Percentiles rank a stretch among this genome's conserved stretches.
These are phyloP conservation scores for Coemansia erecta DNA, from an alignment of 192 early-diverging fungal species.

Conservation along the genomic window DNA sequence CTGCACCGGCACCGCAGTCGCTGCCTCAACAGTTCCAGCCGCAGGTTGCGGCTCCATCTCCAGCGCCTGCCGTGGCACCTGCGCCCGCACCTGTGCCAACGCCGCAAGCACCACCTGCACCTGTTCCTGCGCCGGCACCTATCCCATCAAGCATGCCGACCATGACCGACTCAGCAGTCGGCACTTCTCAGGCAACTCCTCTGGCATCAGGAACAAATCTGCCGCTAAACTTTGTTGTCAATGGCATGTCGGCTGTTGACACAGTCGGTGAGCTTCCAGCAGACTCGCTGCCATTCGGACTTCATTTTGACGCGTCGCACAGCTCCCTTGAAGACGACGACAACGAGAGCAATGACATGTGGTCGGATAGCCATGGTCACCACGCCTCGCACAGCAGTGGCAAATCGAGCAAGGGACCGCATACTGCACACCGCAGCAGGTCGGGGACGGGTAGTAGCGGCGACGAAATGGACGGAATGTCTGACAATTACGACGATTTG, in stretches of 20 bases:
- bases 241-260: conserved; percentile 24
- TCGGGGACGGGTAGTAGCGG: background rate
- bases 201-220: conserved; percentile 4
- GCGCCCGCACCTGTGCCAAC: conserved; percentile 1
- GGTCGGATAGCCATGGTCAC: background rate
- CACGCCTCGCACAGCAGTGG: background rate
- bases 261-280: conserved; percentile 1
- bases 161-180: background rate
- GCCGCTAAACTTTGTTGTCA: conserved; percentile 36
- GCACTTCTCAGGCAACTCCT: background rate
- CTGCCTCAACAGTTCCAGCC: conserved; percentile 11
- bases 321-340: background rate
- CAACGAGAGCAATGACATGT: background rate
- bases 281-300: conserved; percentile 31
- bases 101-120: background rate
- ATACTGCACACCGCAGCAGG: conserved; percentile 2
- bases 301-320: conserved; percentile 31
- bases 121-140: background rate
- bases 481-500: conserved; percentile 16
- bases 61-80: background rate
- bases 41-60: conserved; percentile 10
- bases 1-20: background rate
- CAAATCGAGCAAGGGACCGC: background rate
- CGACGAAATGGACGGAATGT: conserved; percentile 4
- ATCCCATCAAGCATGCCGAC: background rate